Conservation (phyloP, 2,329 filamentous ascomycete genomes). For the Rhynchosporium graminicola region DNA sequence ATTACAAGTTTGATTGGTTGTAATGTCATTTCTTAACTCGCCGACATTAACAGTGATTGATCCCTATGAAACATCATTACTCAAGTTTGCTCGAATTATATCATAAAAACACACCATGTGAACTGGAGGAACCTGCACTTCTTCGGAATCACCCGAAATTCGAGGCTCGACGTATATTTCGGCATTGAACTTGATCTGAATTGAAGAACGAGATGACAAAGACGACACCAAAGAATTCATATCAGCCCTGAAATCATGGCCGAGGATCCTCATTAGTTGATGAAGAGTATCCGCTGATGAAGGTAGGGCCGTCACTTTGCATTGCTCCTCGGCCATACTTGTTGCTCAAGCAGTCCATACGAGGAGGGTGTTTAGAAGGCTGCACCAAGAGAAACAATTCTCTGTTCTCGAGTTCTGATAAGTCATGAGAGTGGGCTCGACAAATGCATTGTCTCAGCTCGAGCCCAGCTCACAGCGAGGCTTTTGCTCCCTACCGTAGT, state of each 20-base stretch:
- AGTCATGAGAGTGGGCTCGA: neutral
- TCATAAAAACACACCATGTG: neutral
- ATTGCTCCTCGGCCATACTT: neutral
- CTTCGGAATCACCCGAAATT: neutral
- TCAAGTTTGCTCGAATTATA: neutral
- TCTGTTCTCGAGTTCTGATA: neutral
- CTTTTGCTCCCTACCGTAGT: neutral
- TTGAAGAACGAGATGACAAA: neutral
- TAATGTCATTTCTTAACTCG: neutral
- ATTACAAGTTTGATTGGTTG: neutral
- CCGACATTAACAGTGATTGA: neutral
- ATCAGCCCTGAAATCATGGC: neutral
- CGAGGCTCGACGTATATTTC: neutral
- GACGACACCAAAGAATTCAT: conserved; percentile 9
- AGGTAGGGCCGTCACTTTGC: neutral
- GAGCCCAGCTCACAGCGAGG: neutral
- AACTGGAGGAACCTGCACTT: neutral
- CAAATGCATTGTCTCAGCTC: too few species aligned
- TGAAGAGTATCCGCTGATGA: neutral
- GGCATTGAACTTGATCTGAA: conserved; percentile 5
- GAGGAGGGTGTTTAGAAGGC: neutral
- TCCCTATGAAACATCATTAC: neutral
- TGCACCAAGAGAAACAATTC: neutral
- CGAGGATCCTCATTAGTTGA: conserved; percentile 4
- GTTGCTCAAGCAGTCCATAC: neutral